Base-by-base conservation (phyloP, 306 rosid genomes). In the Hippophae tibetana region DNA sequence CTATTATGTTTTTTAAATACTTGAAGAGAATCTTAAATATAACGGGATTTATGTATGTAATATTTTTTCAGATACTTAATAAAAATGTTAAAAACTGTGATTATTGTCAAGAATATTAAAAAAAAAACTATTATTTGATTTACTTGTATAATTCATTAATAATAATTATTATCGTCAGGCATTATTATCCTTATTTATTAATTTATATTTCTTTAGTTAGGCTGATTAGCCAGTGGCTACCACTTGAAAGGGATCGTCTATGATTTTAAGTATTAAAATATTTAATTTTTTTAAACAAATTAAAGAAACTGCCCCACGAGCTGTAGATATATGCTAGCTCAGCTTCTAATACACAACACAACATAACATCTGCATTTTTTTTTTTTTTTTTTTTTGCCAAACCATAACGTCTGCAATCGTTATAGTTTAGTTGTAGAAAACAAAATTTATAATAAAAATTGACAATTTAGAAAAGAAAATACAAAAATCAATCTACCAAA, bases 181-280 rank as follows among this genome's bases (percentile, higher is more conserved):
- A 74, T 67, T 58, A 72, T 68, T 57, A 42, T 13, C 63, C 10
- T 64, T 62, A 69, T 60, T 61, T 57, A 44, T 6, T 41, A 18
- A 55, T 31, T 27, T 14, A 62, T 58, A 41, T 40, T 69, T 58
- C 63, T 25, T 75, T 71, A 61, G 65, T 69, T 66, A 58, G 61
- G 5, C 38, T 31, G 38, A 31, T 18, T 18, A 18, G 69, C 79
- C 60, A 68, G 64, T 71, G 79, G 74, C 81, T 78, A 67, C 83
- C 78, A 73, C 76, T 72, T 77, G 96, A 90, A 78, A 78, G 89
- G 69, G 87, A 87, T 81, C 78, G 87, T 87, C 83, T 73, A 81
- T 69, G 52, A 31, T 76, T 71, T 58, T 10, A 71, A 75, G 49
- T 81, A 60, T 54, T 71, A 40, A 61, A 70, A 47, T 69, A 79